phyloP scores from a whole-genome alignment of 345 rosid genomes.

The Psidium guajava region DNA sequence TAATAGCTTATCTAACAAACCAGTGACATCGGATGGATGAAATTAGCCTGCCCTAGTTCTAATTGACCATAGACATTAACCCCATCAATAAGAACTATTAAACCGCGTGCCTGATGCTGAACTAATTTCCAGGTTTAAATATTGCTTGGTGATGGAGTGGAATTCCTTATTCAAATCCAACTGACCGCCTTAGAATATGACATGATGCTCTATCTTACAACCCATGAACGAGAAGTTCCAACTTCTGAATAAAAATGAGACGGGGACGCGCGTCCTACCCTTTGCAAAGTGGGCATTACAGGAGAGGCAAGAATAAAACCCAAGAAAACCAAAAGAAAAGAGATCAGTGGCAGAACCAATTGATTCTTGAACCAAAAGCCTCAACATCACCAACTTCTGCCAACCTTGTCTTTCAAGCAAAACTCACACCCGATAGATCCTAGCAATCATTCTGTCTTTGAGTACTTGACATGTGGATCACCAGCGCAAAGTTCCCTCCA shows the following conservation, averaged over 20 bases:
- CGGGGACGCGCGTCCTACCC: not conserved
- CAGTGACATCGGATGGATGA: not conserved
- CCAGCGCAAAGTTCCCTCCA: not conserved
- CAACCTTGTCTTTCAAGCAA: conserved; percentile 73
- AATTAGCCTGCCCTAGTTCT: not conserved
- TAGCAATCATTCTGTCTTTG: conserved; percentile 1
- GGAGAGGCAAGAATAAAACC: not conserved
- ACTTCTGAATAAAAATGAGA: not conserved
- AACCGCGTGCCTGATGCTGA: not conserved
- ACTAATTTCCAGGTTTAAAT: not conserved
- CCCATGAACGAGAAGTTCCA: not conserved
- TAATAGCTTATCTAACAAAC: not conserved
- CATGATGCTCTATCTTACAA: not conserved
- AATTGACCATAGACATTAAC: not conserved
- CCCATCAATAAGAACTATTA: not conserved
- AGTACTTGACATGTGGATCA: not conserved
- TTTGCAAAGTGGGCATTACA: not conserved
- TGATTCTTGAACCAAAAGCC: conserved; percentile 68
- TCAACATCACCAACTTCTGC: conserved; percentile 43
- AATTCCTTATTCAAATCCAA: not conserved
- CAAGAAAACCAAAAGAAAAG: not conserved
- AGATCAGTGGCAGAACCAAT: not conserved
- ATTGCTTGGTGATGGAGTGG: not conserved
- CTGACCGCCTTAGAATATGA: not conserved
- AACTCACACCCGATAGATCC: conserved; percentile 28